A percentile compares a stretch with the other conserved stretches of the same genome.
Evolutionary conservation across 495 filamentous ascomycete genomes (phyloP).

Genomic region (Paragyromitra xinjiangensis): DNA sequence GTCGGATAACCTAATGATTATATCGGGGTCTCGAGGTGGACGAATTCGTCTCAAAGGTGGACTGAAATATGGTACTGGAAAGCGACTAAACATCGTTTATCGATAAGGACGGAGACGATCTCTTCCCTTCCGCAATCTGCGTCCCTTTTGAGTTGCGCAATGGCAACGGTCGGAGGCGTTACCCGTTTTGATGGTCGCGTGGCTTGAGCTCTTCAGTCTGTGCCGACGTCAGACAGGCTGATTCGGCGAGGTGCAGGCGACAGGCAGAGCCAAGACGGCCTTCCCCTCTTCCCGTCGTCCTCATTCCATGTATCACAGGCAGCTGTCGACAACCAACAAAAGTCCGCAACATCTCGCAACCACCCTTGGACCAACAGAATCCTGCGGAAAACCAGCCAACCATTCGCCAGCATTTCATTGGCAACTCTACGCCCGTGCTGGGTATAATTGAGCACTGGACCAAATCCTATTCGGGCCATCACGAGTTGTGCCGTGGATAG

Average conservation of each 20-base stretch:
- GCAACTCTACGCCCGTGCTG: constrained; percentile 18
- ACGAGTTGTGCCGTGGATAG: constrained; percentile 30
- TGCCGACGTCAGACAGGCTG: constrained; percentile 46
- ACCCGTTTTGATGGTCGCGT: constrained; percentile 48
- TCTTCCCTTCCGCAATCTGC: constrained; percentile 31
- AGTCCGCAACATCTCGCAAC: constrained; percentile 13
- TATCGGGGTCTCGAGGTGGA: constrained; percentile 4
- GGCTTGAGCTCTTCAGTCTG: constrained; percentile 43
- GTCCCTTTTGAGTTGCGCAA: constrained; percentile 46
- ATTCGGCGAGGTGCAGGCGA: constrained; percentile 43
- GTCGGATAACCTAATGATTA: neutral
- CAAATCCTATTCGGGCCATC: constrained; percentile 6
- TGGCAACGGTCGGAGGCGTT: constrained; percentile 46
- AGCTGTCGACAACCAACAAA: constrained; percentile 44
- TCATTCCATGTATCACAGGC: constrained; percentile 32
- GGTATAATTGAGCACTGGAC: constrained; percentile 43
- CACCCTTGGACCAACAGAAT: constrained; percentile 39
- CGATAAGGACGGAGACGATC: constrained; percentile 46
- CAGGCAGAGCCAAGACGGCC: constrained; percentile 35
- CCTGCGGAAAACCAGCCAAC: constrained; percentile 40
- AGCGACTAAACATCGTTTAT: constrained; percentile 38
- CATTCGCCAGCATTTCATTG: constrained; percentile 9
- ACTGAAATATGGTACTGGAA: constrained; percentile 15
- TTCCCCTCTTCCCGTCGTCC: constrained; percentile 38
- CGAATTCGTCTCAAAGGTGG: constrained; percentile 1